phyloP scores from a whole-genome alignment of 495 filamentous ascomycete genomes.

The Pseudevernia furfuracea region DNA sequence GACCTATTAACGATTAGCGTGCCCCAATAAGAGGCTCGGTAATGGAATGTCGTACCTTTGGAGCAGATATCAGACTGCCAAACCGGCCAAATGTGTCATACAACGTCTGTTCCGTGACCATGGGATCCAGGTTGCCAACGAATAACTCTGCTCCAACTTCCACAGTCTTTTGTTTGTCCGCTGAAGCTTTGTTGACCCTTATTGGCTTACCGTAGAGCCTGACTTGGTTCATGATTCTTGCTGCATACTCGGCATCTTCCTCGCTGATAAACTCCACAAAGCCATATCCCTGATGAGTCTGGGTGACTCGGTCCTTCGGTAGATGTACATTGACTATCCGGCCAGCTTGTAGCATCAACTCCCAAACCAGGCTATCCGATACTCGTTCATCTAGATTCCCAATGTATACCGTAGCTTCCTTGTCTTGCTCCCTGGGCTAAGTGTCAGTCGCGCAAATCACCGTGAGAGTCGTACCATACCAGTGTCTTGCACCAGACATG shows the following conservation, averaged over 20 bases:
- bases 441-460: constrained; percentile 13
- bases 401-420: constrained; percentile 96
- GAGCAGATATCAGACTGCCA: constrained; percentile 70
- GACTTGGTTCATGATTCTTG: constrained; percentile 93
- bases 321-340: constrained; percentile 96
- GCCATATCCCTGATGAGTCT: constrained; percentile 94
- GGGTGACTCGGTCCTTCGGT: constrained; percentile 94
- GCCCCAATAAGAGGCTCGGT: neutral
- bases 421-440: constrained; percentile 82
- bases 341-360: constrained; percentile 95
- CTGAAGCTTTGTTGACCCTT: constrained; percentile 90
- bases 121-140: constrained; percentile 88
- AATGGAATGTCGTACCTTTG: constrained; percentile 50
- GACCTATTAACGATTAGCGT: constrained; percentile 45
- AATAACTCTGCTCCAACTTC: constrained; percentile 97
- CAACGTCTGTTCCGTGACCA: constrained; percentile 94
- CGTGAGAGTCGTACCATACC: constrained; percentile 42
- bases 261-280: constrained; percentile 98
- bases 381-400: constrained; percentile 97
- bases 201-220: constrained; percentile 90
- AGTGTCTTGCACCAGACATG: constrained; percentile 74
- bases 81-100: constrained; percentile 96
- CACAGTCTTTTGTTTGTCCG: constrained; percentile 92
- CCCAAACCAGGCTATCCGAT: constrained; percentile 84
- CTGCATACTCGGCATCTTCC: constrained; percentile 94